A percentile compares a stretch with the other conserved stretches of the same genome.
Conservation (phyloP, 1,284 basidiomycete genomes). For the Apiotrichum sp. region DNA sequence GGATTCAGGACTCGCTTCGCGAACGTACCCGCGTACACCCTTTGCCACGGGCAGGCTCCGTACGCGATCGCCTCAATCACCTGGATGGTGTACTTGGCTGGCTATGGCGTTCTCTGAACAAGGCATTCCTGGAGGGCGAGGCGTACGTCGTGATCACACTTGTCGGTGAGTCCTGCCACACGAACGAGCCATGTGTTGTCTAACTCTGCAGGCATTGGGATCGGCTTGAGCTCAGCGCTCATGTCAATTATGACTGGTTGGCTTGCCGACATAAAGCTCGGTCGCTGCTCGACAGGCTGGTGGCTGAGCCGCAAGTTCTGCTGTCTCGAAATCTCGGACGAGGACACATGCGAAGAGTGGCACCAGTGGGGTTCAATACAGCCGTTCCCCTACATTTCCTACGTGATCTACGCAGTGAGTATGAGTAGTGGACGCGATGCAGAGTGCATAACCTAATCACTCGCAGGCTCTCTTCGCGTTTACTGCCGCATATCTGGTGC, state of each 20-base stretch:
- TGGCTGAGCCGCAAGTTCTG: slow-evolving; percentile 98
- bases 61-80: slow-evolving; percentile 32
- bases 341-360: slow-evolving; percentile 87
- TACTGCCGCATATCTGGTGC: slow-evolving; percentile 79
- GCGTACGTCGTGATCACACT: slow-evolving; percentile 72
- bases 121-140: slow-evolving; percentile 53
- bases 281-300: slow-evolving; percentile 94
- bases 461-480: slow-evolving; percentile 68
- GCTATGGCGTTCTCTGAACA: slow-evolving; percentile 60
- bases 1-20: slow-evolving; percentile 88
- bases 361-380: slow-evolving; percentile 77
- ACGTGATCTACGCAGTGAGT: slow-evolving; percentile 81
- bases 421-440: background rate
- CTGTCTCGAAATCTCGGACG: slow-evolving; percentile 72
- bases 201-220: slow-evolving; percentile 64
- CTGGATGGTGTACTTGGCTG: slow-evolving; percentile 47
- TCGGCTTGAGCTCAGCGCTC: slow-evolving; percentile 87
- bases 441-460: background rate
- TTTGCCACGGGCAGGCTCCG: slow-evolving; percentile 15
- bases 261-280: slow-evolving; percentile 96
- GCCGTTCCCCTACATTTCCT: slow-evolving; percentile 72
- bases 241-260: slow-evolving; percentile 97
- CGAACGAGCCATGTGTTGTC: no score
- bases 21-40: slow-evolving; percentile 57
- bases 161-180: slow-evolving; percentile 60